Conservation (phyloP, 306 rosid genomes). For the Vicia sativa region DNA sequence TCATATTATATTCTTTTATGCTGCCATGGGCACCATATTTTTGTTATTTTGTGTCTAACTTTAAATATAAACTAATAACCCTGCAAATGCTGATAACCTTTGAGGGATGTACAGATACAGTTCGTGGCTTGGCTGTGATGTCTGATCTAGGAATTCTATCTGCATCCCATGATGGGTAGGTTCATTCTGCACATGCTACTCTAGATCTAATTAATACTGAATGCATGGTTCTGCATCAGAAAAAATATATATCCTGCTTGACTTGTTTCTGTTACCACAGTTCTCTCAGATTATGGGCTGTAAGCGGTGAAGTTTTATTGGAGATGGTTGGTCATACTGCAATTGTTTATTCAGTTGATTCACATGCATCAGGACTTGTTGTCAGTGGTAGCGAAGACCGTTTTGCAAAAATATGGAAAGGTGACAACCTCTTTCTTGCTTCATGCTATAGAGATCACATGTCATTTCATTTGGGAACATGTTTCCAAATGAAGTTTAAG, state of each 20-base stretch:
- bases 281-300: slow-evolving; percentile 84
- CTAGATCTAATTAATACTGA: slow-evolving; percentile 32
- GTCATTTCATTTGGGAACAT: slow-evolving; percentile 15
- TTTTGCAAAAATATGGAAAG: slow-evolving; percentile 96
- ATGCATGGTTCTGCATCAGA: slow-evolving; percentile 13
- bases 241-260: slow-evolving; percentile 27
- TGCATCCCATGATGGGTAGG: slow-evolving; percentile 95
- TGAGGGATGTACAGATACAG: slow-evolving; percentile 76
- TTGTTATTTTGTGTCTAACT: slow-evolving; percentile 13
- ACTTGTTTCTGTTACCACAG: slow-evolving; percentile 55
- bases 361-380: slow-evolving; percentile 82
- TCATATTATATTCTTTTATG: slow-evolving; percentile 32
- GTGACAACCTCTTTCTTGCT: slow-evolving; percentile 45
- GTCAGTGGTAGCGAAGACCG: slow-evolving; percentile 91
- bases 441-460: slow-evolving; percentile 16
- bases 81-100: slow-evolving; percentile 31
- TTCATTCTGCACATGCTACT: slow-evolving; percentile 33
- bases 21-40: slow-evolving; percentile 12
- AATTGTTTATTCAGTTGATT: slow-evolving; percentile 91
- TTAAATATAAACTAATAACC: slow-evolving; percentile 20
- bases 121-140: slow-evolving; percentile 87
- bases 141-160: slow-evolving; percentile 85
- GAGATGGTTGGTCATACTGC: slow-evolving; percentile 98
- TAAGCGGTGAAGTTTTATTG: slow-evolving; percentile 75
- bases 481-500: no score